A percentile compares a stretch with the other conserved stretches of the same genome.
Conservation (phyloP, 1,284 basidiomycete genomes). For the Naganishia liquefaciens region DNA sequence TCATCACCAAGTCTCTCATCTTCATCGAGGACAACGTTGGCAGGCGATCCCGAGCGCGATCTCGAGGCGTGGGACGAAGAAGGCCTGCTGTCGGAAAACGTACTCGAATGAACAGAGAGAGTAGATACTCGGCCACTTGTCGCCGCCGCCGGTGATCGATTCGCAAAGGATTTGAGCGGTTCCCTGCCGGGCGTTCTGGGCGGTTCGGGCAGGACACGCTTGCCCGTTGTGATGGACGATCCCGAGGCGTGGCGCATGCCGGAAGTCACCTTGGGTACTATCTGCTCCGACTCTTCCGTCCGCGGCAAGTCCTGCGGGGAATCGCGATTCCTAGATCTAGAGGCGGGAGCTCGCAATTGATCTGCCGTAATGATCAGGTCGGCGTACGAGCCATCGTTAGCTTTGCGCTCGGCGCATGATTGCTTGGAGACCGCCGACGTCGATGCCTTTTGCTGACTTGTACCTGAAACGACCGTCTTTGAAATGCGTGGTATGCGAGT, state of each 20-base stretch:
- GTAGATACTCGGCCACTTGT: constrained; percentile 3
- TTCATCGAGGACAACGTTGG: constrained; percentile 63
- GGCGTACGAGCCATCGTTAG: constrained; percentile 42
- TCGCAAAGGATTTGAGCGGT: neutral
- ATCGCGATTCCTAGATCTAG: neutral
- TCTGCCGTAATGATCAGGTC: constrained; percentile 32
- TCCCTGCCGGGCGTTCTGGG: constrained; percentile 5
- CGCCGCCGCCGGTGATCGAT: neutral
- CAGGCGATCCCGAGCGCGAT: constrained; percentile 29
- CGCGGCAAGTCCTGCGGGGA: constrained; percentile 13
- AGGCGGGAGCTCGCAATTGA: constrained; percentile 32
- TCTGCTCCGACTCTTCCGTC: constrained; percentile 22
- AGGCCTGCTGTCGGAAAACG: constrained; percentile 1
- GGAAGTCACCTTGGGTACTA: neutral
- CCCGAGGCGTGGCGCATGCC: constrained; percentile 7
- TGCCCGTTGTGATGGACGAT: constrained; percentile 4
- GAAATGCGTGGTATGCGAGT: constrained; percentile 94
- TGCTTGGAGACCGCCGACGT: constrained; percentile 62
- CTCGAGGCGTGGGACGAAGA: constrained; percentile 11
- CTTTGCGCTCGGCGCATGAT: constrained; percentile 16
- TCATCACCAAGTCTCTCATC: constrained; percentile 90
- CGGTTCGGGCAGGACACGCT: constrained; percentile 22
- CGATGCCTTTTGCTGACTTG: constrained; percentile 59
- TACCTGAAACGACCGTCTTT: no score
- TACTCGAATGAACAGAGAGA: constrained; percentile 8